Percentiles rank a stretch among this genome's conserved stretches.
These are phyloP conservation scores for Arthrobotrys pseudoclavata DNA, from an alignment of 2,329 filamentous ascomycete species.

Conservation along the genomic window DNA sequence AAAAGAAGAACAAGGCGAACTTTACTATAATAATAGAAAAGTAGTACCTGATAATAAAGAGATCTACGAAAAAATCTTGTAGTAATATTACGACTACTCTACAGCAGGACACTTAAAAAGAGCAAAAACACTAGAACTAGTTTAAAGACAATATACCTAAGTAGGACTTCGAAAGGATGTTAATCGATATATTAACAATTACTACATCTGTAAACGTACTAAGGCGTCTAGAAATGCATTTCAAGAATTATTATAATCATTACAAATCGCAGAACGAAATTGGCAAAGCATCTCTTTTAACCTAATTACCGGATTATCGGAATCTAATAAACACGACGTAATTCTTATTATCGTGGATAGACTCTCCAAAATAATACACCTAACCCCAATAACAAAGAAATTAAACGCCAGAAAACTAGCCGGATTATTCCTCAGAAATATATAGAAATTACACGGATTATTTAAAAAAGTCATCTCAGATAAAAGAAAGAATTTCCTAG, in stretches of 20 bases:
- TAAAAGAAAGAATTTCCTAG: not conserved
- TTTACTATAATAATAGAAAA: slow-evolving; percentile 9
- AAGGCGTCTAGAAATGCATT: not conserved
- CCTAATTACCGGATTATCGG: slow-evolving; percentile 1
- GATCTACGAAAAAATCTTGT: slow-evolving; percentile 25
- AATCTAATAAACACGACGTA: slow-evolving; percentile 10
- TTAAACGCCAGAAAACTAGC: not conserved
- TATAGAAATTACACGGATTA: not conserved
- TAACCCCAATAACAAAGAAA: not conserved
- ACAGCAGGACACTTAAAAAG: not conserved
- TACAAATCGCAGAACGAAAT: not conserved
- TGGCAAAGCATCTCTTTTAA: slow-evolving; percentile 3
- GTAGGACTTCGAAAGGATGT: not conserved
- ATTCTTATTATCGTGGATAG: slow-evolving; percentile 4
- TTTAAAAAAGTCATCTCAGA: not conserved
- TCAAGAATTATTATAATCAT: slow-evolving; percentile 14
- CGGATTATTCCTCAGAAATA: slow-evolving; percentile 7
- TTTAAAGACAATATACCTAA: slow-evolving; percentile 17
- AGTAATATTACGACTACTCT: slow-evolving; percentile 15
- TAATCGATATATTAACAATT: slow-evolving; percentile 16
- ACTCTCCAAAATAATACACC: slow-evolving; percentile 9
- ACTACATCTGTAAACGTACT: slow-evolving; percentile 1
- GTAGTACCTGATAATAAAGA: slow-evolving; percentile 18
- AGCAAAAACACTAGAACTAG: slow-evolving; percentile 14
- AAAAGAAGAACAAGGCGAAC: not conserved